Evolutionary conservation across 108 stramenopile species (phyloP).

Genomic region (Fragilariopsis cylindrus): DNA sequence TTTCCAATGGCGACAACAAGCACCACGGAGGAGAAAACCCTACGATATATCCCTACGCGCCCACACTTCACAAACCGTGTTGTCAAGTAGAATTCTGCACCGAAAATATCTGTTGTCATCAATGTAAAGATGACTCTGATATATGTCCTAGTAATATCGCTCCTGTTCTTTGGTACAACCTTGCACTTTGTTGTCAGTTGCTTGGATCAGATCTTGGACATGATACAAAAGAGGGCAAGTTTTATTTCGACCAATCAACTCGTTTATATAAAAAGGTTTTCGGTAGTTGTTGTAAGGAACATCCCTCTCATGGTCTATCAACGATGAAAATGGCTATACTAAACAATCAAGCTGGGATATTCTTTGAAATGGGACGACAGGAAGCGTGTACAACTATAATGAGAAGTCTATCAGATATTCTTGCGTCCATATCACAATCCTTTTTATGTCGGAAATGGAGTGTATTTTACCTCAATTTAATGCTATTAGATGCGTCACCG

Average conservation of each 20-base stretch:
- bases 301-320: constrained; percentile 9
- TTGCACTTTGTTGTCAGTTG: constrained; percentile 21
- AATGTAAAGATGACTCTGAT: constrained; percentile 18
- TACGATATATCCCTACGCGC: constrained; percentile 18
- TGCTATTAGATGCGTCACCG: constrained; percentile 7
- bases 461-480: constrained; percentile 23
- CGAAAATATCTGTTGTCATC: background rate
- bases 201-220: constrained; percentile 19
- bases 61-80: constrained; percentile 14
- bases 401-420: constrained; percentile 9
- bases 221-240: constrained; percentile 4
- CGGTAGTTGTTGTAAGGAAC: constrained; percentile 5
- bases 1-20: background rate
- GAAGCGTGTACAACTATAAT: constrained; percentile 19
- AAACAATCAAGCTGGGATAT: constrained; percentile 21
- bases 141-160: constrained; percentile 28
- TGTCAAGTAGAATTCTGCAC: constrained; percentile 9
- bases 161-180: constrained; percentile 30
- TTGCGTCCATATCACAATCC: constrained; percentile 19
- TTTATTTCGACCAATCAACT: constrained; percentile 14
- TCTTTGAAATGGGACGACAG: constrained; percentile 14
- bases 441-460: constrained; percentile 11
- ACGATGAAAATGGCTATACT: constrained; percentile 26
- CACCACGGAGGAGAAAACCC: background rate
- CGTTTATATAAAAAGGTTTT: constrained; percentile 21